Base-by-base conservation (phyloP, 371 early-diverging fungal genomes). In the Parasitella parasitica region DNA sequence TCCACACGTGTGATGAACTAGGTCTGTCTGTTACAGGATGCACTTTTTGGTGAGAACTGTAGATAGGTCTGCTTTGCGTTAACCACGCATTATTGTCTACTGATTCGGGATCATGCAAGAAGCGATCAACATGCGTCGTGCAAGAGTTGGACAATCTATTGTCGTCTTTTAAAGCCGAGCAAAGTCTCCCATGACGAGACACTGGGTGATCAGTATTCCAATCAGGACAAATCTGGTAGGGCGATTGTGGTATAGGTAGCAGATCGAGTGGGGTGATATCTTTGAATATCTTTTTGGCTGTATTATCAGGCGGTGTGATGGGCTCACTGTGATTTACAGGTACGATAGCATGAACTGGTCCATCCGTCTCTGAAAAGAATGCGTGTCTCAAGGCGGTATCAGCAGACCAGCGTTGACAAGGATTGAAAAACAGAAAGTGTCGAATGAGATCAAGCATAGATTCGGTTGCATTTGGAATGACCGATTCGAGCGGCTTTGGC, bases 351-450 rank as follows among this genome's bases (percentile, higher is more conserved):
- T 69, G 69, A 8, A 49, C 28, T 13, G 64, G 61, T 15, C 61
- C 65, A 13, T 60, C 57, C 4, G 54, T 52, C 15, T 64, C 58
- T 22, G 56, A 52, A 71, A 96, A 95, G 82, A 92, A 94, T 1
- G 77, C 71, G 55, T 88, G 83, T 28, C 73, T 61, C 27, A 97
- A 62, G 0, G 91, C 82, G 41, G 83, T 80, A 8, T 80, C 71
- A 2, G 98, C 97, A 1, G 94, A 88, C 11, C 92, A 86, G 26
- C 99, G 75, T 34, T 79, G 65, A 24, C 80, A 76, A 15, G 99
- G 98, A 61, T 96, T 94, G 63, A 95, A 96, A n/a, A 83, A 82
- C 9, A 99, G 74, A 66, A 95, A 84, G 24, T 90, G 90, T n/a
- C 81, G 81, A 2, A 99, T 82, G 8, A 99, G 57, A 53, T 87